Percentiles rank a stretch among this genome's conserved stretches.
These are phyloP conservation scores for Phalaenopsis hybrid DNA, from an alignment of 116 monocot genomes.

Conservation along the genomic window DNA sequence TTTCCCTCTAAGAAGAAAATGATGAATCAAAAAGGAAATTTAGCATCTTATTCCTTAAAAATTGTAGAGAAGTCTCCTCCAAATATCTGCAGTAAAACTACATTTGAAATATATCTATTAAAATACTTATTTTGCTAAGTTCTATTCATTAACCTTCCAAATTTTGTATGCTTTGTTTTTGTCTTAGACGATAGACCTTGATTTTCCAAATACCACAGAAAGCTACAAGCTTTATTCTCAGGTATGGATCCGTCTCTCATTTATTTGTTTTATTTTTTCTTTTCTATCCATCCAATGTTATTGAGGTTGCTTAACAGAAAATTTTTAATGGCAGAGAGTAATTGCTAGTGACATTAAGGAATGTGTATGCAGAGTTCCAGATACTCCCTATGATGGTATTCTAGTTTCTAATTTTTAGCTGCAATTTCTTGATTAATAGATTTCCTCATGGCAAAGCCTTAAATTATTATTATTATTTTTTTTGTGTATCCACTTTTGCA, in stretches of 20 bases:
- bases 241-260: constrained; percentile 25
- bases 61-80: too few relatives aligned
- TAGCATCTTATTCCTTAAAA: too few relatives aligned
- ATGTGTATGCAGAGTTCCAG: constrained; percentile 80
- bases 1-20: too few relatives aligned
- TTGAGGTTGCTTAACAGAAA: constrained; percentile 1
- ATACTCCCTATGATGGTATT: constrained; percentile 88
- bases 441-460: background rate
- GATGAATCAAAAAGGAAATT: too few relatives aligned
- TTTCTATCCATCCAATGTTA: background rate
- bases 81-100: too few relatives aligned
- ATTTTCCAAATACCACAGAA: constrained; percentile 97
- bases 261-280: background rate
- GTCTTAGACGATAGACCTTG: constrained; percentile 68
- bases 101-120: too few relatives aligned
- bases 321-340: constrained; percentile 47
- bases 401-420: background rate
- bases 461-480: too few relatives aligned
- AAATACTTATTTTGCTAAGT: background rate
- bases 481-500: too few relatives aligned
- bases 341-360: constrained; percentile 96
- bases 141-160: background rate
- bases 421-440: background rate
- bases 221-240: constrained; percentile 84
- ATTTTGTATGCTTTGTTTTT: background rate